phyloP scores from a whole-genome alignment of 345 rosid genomes.

The Camelina hispida region DNA sequence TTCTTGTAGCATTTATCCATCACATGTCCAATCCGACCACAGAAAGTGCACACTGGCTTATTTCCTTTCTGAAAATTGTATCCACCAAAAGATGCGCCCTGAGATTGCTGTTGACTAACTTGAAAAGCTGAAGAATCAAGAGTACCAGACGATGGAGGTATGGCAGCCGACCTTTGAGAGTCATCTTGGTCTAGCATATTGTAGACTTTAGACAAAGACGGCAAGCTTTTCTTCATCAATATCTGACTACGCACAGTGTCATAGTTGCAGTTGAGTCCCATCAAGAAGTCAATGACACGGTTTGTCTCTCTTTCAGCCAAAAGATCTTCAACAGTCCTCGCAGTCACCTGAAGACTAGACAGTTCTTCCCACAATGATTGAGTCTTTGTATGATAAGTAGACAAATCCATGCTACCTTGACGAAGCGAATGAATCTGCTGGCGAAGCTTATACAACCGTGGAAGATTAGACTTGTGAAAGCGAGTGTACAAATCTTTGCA shows the following conservation, averaged over 20 bases:
- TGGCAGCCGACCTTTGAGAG: not conserved
- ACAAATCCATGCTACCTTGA: too few species aligned
- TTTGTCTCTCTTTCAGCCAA: not conserved
- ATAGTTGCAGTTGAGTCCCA: not conserved
- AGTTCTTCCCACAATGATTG: too few species aligned
- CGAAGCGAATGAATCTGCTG: not conserved
- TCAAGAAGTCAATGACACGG: not conserved
- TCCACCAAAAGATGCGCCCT: not conserved
- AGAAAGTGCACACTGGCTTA: not conserved
- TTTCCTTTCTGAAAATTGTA: not conserved
- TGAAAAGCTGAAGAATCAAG: not conserved
- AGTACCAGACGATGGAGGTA: too few species aligned
- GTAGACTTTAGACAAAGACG: not conserved
- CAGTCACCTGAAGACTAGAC: too few species aligned
- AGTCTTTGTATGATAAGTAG: too few species aligned
- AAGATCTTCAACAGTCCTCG: not conserved
- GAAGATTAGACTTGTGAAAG: not conserved
- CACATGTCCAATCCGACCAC: accelerated
- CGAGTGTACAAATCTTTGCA: not conserved
- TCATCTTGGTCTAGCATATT: not conserved
- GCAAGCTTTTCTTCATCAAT: not conserved
- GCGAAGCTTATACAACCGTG: not conserved
- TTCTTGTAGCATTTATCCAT: not conserved
- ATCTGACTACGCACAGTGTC: not conserved
- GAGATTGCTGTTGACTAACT: not conserved